A percentile compares a stretch with the other conserved stretches of the same genome.
phyloP scores from a whole-genome alignment of 352 stramenopile species.

The Globisporangium viniferum region DNA sequence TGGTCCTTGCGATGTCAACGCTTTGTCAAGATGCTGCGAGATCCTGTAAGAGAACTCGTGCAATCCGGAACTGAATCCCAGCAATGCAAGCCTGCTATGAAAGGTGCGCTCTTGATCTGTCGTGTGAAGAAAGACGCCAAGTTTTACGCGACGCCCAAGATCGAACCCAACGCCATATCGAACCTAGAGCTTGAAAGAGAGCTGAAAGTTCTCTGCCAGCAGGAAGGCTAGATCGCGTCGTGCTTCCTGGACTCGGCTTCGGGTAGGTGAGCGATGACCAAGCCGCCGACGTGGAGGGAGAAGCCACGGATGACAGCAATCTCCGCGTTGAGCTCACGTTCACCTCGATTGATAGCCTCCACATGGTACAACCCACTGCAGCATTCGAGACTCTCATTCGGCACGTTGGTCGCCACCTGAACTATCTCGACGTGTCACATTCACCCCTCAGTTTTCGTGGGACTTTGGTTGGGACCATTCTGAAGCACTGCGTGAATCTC shows the following conservation, averaged over 20 bases:
- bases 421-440: background rate
- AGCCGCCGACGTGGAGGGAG: background rate
- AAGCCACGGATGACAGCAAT: background rate
- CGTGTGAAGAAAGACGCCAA: background rate
- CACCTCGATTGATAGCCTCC: background rate
- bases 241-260: background rate
- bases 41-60: slow-evolving; percentile 7
- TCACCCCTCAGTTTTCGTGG: background rate
- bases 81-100: background rate
- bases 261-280: background rate
- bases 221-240: background rate
- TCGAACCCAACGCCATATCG: too few species aligned
- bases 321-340: background rate
- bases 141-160: background rate
- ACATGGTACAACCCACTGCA: background rate
- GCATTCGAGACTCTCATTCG: background rate
- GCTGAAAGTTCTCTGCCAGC: background rate
- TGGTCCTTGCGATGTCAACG: too few species aligned
- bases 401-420: background rate
- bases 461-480: background rate
- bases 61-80: background rate
- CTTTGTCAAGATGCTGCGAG: background rate
- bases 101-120: background rate
- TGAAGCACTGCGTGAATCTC: slow-evolving; percentile 9
- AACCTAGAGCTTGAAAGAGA: background rate